phyloP scores from a whole-genome alignment of 208 protist species.

The Wallacemonas collosoma region DNA sequence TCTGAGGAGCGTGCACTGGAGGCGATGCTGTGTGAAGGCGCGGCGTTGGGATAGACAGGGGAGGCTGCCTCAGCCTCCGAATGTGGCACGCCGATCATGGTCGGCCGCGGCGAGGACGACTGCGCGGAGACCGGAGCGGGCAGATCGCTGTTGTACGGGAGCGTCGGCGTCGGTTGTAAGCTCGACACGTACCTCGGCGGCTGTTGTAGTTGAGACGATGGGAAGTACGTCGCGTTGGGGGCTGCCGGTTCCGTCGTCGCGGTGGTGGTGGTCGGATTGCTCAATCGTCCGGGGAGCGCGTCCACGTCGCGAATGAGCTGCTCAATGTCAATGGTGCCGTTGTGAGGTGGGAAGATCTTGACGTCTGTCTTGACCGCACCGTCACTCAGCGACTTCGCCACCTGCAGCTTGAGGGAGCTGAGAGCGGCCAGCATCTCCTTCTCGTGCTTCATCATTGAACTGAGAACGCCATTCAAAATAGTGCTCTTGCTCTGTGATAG shows the following conservation, averaged over 20 bases:
- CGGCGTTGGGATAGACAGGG: neutral
- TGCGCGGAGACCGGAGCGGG: no score
- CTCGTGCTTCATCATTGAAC: conserved; percentile 37
- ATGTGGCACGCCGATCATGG: no score
- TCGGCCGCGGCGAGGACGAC: no score
- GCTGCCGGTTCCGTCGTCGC: neutral
- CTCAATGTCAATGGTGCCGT: conserved; percentile 26
- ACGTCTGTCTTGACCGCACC: conserved; percentile 19
- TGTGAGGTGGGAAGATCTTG: conserved; percentile 27
- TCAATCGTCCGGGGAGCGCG: conserved; percentile 2
- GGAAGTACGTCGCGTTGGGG: neutral
- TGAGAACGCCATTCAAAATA: conserved; percentile 24
- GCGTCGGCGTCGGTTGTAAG: neutral
- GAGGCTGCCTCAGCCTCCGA: neutral
- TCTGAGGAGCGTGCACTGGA: conserved; percentile 28
- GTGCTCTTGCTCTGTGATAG: conserved; percentile 42
- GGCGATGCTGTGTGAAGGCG: neutral
- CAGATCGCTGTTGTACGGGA: neutral
- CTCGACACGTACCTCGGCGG: neutral
- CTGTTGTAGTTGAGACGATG: no score
- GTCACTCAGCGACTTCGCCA: conserved; percentile 17
- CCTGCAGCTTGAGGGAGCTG: conserved; percentile 28
- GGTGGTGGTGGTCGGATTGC: neutral
- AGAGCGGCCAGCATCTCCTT: conserved; percentile 29
- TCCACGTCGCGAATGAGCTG: conserved; percentile 30